Conservation (phyloP, 768 basidiomycete genomes). For the Rhodocollybia butyracea region DNA sequence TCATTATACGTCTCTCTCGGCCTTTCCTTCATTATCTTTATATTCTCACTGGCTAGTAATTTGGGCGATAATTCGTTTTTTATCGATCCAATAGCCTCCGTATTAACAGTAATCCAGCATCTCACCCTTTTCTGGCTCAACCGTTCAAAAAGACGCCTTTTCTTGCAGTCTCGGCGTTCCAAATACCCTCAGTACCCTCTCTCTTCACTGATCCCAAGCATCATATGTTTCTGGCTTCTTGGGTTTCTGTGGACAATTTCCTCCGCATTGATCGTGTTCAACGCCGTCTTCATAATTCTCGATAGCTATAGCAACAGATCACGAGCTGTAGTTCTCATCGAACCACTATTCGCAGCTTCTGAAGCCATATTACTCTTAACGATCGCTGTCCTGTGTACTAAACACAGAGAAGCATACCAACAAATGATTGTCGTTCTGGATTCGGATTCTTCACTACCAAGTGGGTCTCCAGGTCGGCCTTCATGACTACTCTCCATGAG, state of each 20-base stretch:
- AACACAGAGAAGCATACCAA: background rate
- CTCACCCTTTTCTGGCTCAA: background rate
- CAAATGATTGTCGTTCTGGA: no score
- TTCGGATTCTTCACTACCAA: background rate
- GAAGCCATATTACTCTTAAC: background rate
- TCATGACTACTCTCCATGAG: slow-evolving; percentile 3
- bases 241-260: background rate
- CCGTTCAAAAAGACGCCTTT: background rate
- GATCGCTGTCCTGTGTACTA: slow-evolving; percentile 1
- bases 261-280: background rate
- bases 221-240: background rate
- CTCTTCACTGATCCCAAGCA: background rate
- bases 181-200: background rate
- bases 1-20: background rate
- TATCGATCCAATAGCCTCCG: background rate
- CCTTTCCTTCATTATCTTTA: background rate
- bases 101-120: background rate
- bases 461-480: background rate
- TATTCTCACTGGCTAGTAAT: background rate
- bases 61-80: background rate
- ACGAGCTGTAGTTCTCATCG: background rate
- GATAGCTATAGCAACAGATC: background rate
- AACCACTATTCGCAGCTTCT: background rate
- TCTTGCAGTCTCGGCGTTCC: background rate
- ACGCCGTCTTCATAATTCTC: background rate